phyloP scores from a whole-genome alignment of 108 stramenopile genomes.

The Stephanodiscus minutulus region DNA sequence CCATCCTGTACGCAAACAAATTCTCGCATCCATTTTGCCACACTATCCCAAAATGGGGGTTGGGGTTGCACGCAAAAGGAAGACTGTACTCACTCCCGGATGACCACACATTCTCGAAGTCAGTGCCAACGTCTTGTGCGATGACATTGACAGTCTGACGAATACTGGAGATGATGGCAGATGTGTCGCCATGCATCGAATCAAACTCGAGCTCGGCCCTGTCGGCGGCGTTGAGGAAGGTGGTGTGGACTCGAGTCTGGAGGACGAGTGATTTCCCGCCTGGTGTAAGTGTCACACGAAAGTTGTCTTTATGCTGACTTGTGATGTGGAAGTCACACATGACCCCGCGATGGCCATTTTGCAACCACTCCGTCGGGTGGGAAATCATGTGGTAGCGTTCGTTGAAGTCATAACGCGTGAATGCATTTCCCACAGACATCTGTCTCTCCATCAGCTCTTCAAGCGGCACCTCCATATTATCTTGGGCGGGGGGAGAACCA shows the following conservation, averaged over 20 bases:
- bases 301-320: constrained; percentile 1
- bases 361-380: not conserved
- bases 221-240: constrained; percentile 1
- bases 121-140: constrained; percentile 1
- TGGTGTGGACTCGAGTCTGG: not conserved
- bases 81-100: not conserved
- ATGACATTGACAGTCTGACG: not conserved
- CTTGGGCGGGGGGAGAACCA: too few species aligned
- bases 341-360: not conserved
- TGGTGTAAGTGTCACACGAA: not conserved
- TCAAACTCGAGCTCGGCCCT: not conserved
- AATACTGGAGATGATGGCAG: not conserved
- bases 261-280: not conserved
- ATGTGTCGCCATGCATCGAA: not conserved
- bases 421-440: not conserved
- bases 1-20: not conserved
- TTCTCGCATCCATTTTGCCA: not conserved
- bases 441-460: not conserved
- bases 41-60: not conserved
- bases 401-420: not conserved
- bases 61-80: not conserved
- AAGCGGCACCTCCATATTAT: not conserved
- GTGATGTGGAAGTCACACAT: not conserved
- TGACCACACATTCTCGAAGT: not conserved
- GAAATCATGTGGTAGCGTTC: not conserved